Evolutionary conservation across 2,329 filamentous ascomycete species (phyloP).

Genomic region (Fonsecaea multimorphosa): DNA sequence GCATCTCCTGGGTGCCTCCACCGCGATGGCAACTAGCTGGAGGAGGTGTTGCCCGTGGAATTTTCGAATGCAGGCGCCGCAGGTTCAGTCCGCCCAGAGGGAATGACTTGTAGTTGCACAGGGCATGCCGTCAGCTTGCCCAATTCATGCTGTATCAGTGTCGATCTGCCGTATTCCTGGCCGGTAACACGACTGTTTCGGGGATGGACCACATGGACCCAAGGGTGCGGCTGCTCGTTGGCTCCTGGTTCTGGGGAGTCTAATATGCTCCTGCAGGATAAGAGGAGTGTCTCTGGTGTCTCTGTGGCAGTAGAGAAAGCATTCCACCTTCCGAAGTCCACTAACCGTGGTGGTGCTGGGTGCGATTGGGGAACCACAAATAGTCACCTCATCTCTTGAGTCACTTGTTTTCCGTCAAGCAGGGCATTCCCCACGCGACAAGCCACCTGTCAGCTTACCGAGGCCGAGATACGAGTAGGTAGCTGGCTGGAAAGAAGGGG

Average conservation of each 20-base stretch:
- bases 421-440: conserved; percentile 14
- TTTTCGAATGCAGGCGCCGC: conserved; percentile 5
- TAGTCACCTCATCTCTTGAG: conserved; percentile 7
- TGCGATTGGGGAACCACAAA: conserved; percentile 17
- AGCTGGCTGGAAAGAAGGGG: not conserved
- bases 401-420: conserved; percentile 9
- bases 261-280: conserved; percentile 22
- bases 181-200: conserved; percentile 13
- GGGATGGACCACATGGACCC: conserved; percentile 26
- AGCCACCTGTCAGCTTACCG: conserved; percentile 23
- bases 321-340: conserved; percentile 17
- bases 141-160: conserved; percentile 21
- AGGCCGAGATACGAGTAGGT: conserved; percentile 12
- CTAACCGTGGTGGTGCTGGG: conserved; percentile 6
- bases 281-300: not conserved
- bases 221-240: conserved; percentile 23
- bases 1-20: conserved; percentile 1
- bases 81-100: conserved; percentile 17
- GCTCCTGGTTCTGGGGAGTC: conserved; percentile 7
- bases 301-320: conserved; percentile 4
- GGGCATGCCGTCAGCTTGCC: conserved; percentile 32
- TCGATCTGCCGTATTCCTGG: conserved; percentile 31
- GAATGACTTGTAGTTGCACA: conserved; percentile 18
- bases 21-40: conserved; percentile 14
- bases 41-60: conserved; percentile 3